phyloP scores from a whole-genome alignment of 75 land plant species.

The Pinus albicaulis region DNA sequence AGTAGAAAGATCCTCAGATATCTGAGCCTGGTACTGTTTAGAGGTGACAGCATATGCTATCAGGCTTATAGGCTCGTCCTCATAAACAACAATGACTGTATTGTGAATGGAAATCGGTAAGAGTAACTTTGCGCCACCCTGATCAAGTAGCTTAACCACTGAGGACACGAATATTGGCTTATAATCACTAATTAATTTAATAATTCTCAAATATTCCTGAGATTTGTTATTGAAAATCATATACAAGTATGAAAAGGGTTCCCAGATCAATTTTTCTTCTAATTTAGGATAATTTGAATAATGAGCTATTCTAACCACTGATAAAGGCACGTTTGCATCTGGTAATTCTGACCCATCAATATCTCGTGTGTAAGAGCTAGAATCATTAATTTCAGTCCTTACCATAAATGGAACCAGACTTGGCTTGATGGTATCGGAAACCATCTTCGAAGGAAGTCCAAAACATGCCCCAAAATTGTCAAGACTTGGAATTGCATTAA shows the following conservation, averaged over 20 bases:
- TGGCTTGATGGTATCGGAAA: neutral
- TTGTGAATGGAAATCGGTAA: constrained; percentile 55
- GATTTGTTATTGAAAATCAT: constrained; percentile 26
- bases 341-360: neutral
- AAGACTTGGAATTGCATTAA: neutral
- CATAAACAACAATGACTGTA: constrained; percentile 51
- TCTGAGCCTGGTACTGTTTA: constrained; percentile 16
- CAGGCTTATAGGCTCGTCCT: constrained; percentile 62
- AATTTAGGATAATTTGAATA: constrained; percentile 6
- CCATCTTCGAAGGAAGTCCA: neutral
- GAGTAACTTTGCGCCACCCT: constrained; percentile 58
- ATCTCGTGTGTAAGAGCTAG: neutral
- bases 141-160: constrained; percentile 13
- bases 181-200: constrained; percentile 22
- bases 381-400: neutral
- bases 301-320: neutral
- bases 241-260: constrained; percentile 28
- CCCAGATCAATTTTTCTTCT: constrained; percentile 19
- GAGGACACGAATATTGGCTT: constrained; percentile 20
- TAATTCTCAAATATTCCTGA: constrained; percentile 5
- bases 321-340: neutral
- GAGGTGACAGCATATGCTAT: constrained; percentile 59
- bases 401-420: neutral
- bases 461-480: neutral
- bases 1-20: constrained; percentile 7